Percentiles rank a stretch among this genome's conserved stretches.
Evolutionary conservation across 345 rosid species (phyloP).

Genomic region (Passiflora organensis): DNA sequence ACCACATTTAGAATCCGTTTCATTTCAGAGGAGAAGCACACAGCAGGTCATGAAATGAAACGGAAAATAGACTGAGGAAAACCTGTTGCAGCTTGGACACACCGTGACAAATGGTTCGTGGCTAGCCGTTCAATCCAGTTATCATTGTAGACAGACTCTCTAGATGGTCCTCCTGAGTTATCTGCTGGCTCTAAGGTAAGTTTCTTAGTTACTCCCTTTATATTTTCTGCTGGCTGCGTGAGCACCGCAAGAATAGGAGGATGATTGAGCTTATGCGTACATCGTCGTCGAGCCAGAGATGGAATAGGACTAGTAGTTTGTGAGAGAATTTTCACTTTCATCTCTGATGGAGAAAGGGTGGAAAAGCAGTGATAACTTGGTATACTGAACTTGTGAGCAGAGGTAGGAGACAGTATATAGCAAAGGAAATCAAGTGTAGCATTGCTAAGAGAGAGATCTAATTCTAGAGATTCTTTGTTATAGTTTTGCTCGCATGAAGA

Average conservation of each 20-base stretch:
- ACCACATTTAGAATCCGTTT: too few species aligned
- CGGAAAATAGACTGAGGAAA: neutral
- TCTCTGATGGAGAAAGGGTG: neutral
- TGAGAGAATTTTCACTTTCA: slow-evolving; percentile 31
- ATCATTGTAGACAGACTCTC: slow-evolving; percentile 39
- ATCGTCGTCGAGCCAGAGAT: neutral
- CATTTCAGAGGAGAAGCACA: too few species aligned
- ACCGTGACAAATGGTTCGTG: slow-evolving; percentile 44
- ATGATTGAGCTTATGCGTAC: neutral
- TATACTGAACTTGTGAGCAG: neutral
- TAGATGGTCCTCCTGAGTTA: neutral
- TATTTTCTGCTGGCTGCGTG: slow-evolving; percentile 22
- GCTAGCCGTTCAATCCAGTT: slow-evolving; percentile 52
- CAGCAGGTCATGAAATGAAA: neutral
- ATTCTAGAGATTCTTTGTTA: too few species aligned
- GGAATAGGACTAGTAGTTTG: slow-evolving; percentile 9
- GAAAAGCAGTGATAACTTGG: neutral
- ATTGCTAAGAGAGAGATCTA: too few species aligned
- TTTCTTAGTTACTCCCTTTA: slow-evolving; percentile 15
- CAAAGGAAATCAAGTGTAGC: neutral
- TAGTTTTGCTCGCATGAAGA: too few species aligned
- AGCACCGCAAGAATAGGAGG: slow-evolving; percentile 30
- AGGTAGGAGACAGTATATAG: neutral
- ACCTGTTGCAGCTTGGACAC: slow-evolving; percentile 60
- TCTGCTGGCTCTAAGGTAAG: slow-evolving; percentile 8